Conservation (phyloP, 2,329 filamentous ascomycete species). For the Dactylellina haptotyla region DNA sequence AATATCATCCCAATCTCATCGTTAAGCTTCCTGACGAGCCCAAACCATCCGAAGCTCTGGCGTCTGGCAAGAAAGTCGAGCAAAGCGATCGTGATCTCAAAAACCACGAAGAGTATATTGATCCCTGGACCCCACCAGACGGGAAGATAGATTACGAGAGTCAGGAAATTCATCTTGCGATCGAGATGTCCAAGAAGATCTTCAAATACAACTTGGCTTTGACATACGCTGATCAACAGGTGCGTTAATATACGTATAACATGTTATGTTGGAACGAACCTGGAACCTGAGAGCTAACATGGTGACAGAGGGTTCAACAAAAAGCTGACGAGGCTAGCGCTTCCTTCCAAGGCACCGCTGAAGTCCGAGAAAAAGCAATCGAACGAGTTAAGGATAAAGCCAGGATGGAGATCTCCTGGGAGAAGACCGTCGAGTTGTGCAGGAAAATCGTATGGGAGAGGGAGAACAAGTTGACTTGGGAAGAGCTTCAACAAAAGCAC, state of each 20-base stretch:
- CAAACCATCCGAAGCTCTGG: background rate
- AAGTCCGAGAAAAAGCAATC: background rate
- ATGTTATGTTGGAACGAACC: background rate
- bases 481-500: background rate
- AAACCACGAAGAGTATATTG: too few species aligned
- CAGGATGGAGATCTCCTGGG: constrained; percentile 8
- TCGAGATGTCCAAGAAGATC: constrained; percentile 15
- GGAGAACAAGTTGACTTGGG: constrained; percentile 7
- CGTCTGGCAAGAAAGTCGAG: background rate
- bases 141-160: background rate
- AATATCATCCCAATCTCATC: background rate
- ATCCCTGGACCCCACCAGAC: too few species aligned
- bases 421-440: constrained; percentile 6
- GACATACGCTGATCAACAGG: background rate
- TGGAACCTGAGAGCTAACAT: background rate
- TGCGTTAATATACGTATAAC: background rate
- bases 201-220: background rate
- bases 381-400: background rate
- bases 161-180: background rate
- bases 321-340: background rate
- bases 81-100: too few species aligned
- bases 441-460: background rate
- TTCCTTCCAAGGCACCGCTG: background rate
- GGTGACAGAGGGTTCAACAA: background rate
- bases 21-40: background rate